Percentiles rank a stretch among this genome's conserved stretches.
Conservation (phyloP, 805 yeast genomes). For the Suhomyces sp. region DNA sequence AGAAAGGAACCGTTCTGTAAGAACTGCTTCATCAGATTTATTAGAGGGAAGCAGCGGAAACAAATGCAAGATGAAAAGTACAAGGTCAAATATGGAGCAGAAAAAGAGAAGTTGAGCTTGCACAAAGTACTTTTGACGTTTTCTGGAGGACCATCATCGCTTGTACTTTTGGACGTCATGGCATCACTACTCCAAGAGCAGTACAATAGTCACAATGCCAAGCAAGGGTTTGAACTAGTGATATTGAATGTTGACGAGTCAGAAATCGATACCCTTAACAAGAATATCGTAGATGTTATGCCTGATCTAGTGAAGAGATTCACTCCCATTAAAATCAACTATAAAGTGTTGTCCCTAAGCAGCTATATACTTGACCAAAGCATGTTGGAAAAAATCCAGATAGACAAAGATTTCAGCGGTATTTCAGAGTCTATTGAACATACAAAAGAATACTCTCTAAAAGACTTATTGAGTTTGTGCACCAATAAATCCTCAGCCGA, state of each 20-base stretch:
- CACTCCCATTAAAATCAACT: constrained; percentile 24
- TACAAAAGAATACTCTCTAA: constrained; percentile 15
- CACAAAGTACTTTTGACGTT: constrained; percentile 57
- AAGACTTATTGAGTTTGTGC: constrained; percentile 35
- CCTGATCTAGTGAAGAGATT: constrained; percentile 16
- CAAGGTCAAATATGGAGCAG: constrained; percentile 62
- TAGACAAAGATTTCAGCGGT: constrained; percentile 29
- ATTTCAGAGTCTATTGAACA: constrained; percentile 5
- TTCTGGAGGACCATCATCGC: constrained; percentile 65
- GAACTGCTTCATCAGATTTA: constrained; percentile 66
- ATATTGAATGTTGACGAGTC: constrained; percentile 48
- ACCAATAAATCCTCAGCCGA: constrained; percentile 61
- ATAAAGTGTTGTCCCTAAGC: constrained; percentile 42
- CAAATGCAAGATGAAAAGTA: constrained; percentile 69
- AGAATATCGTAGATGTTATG: constrained; percentile 13
- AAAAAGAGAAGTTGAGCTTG: constrained; percentile 25
- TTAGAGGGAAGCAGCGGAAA: constrained; percentile 77
- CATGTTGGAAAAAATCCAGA: constrained; percentile 26
- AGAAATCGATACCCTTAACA: constrained; percentile 15
- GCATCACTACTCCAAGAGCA: constrained; percentile 64
- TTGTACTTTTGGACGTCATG: constrained; percentile 67
- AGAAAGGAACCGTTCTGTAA: constrained; percentile 67
- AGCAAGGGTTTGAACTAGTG: constrained; percentile 61
- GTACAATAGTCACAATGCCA: constrained; percentile 54
- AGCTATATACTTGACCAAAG: constrained; percentile 32